A percentile compares a stretch with the other conserved stretches of the same genome.
Evolutionary conservation across 805 yeast species (phyloP).

Genomic region (Starmerella etchellsii): DNA sequence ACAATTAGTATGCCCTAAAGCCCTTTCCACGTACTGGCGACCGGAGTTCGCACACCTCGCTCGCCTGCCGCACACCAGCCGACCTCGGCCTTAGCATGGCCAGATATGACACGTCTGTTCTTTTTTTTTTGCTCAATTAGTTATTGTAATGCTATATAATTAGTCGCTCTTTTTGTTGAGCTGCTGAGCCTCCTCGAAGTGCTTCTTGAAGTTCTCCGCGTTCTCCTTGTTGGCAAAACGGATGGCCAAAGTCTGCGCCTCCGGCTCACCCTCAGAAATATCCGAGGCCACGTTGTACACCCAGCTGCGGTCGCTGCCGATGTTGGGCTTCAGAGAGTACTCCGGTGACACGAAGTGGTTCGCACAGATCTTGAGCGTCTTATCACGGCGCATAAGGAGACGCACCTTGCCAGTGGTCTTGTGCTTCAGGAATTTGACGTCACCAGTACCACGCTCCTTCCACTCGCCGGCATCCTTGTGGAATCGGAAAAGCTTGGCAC

Average conservation of each 20-base stretch:
- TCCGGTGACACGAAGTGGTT: slow-evolving; percentile 74
- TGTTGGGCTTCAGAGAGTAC: slow-evolving; percentile 75
- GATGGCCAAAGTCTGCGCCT: slow-evolving; percentile 91
- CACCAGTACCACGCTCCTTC: slow-evolving; percentile 99
- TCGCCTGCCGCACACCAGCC: too few species aligned
- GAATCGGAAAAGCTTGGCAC: slow-evolving; percentile 92
- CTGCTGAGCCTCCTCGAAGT: slow-evolving; percentile 74
- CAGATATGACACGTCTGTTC: too few species aligned
- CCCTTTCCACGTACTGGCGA: too few species aligned
- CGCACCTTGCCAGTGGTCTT: slow-evolving; percentile 71
- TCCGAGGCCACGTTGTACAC: slow-evolving; percentile 92
- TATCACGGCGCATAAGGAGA: slow-evolving; percentile 96
- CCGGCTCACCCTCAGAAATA: slow-evolving; percentile 88
- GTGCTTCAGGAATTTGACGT: slow-evolving; percentile 88
- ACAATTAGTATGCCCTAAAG: background rate
- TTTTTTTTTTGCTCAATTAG: too few species aligned
- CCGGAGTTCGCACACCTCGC: too few species aligned
- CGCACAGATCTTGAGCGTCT: slow-evolving; percentile 95
- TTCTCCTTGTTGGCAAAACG: slow-evolving; percentile 55
- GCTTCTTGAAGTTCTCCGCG: slow-evolving; percentile 90
- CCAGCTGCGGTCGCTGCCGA: slow-evolving; percentile 97
- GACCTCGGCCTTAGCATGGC: too few species aligned
- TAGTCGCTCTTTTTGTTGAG: slow-evolving; percentile 48
- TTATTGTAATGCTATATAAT: too few species aligned
- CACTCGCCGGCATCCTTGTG: slow-evolving; percentile 54